Conservation (phyloP, 2,329 filamentous ascomycete species). For the Hirsutella thompsonii region DNA sequence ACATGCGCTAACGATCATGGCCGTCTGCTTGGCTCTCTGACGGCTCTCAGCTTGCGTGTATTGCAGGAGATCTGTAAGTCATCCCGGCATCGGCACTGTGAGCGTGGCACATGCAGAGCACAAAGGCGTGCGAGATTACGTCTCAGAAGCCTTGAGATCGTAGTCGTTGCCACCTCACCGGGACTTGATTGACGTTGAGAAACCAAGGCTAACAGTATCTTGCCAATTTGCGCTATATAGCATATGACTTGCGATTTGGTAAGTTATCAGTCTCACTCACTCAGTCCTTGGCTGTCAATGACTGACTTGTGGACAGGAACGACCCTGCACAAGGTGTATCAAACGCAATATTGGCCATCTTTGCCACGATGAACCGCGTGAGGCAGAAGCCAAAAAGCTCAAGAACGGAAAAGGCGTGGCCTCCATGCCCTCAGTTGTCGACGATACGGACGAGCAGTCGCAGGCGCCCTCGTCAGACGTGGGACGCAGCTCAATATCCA, state of each 20-base stretch:
- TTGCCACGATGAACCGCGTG: conserved; percentile 93
- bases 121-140: not conserved
- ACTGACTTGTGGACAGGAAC: conserved; percentile 47
- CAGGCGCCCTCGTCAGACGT: conserved; percentile 26
- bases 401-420: conserved; percentile 37
- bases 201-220: conserved; percentile 5
- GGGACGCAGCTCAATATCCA: conserved; percentile 40
- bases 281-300: not conserved
- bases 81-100: conserved; percentile 6
- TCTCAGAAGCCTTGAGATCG: too few relatives aligned
- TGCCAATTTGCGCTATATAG: conserved; percentile 28
- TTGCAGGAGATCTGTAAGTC: conserved; percentile 79
- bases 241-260: conserved; percentile 91
- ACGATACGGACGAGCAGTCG: conserved; percentile 45
- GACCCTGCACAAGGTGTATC: conserved; percentile 93
- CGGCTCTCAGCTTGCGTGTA: conserved; percentile 60
- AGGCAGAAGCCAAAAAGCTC: conserved; percentile 65
- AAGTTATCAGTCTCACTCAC: conserved; percentile 28
- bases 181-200: too few relatives aligned
- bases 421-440: conserved; percentile 29
- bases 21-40: not conserved
- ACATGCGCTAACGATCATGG: conserved; percentile 1
- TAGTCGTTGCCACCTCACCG: too few relatives aligned
- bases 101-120: not conserved
- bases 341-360: conserved; percentile 98